Base-by-base conservation (phyloP, 139 green algal species). In the Ettlia oleoabundans region DNA sequence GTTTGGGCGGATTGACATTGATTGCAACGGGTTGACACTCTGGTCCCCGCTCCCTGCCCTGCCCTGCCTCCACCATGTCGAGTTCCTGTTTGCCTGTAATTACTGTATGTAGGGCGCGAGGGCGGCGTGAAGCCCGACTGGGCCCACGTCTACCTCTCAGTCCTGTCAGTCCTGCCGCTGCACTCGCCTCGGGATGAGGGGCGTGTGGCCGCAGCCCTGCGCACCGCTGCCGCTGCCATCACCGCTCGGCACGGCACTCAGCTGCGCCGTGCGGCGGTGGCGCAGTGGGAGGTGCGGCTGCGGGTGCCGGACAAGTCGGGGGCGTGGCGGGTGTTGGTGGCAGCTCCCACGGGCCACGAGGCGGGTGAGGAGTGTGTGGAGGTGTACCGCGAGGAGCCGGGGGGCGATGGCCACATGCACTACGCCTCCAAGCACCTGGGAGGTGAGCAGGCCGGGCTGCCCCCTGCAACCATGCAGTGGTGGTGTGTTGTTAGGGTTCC, bases 311-410 rank as follows among this genome's bases (percentile, higher is more conserved):
- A 86, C 58, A 78, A 78, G 51, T 55, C 32, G 4, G 89, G 88
- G 35, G 90, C 92, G 10, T 98, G 96, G 96, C 87, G 96, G 3
- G 80, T 98, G 63, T 88, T 98, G 15, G 91, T 95, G 6, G 94
- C 92, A 0, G 88, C 93, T 21, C 95, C 95, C 37, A 96, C 92
- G 42, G 96, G 96, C n/a, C 94, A 98, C 67, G 95, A 98, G 81
- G 87, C 86, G 43, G 93, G 92, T 30, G 93, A 97, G 83, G 95
- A 97, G 78, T 92, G 94, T 32, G 91, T 97, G 8, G 91, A 96
- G 66, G 91, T 98, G n/a, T 98, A 98, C 84, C 88, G 92, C 32
- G 96, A 98, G 82, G 82, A 19, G n/a, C 6, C 82, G 35, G 30
- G 63, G 42, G 53, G 35, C 10, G n/a, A n/a, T 5, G 47, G 51